phyloP scores from a whole-genome alignment of 1,284 basidiomycete genomes.

The Trametes polyzona region DNA sequence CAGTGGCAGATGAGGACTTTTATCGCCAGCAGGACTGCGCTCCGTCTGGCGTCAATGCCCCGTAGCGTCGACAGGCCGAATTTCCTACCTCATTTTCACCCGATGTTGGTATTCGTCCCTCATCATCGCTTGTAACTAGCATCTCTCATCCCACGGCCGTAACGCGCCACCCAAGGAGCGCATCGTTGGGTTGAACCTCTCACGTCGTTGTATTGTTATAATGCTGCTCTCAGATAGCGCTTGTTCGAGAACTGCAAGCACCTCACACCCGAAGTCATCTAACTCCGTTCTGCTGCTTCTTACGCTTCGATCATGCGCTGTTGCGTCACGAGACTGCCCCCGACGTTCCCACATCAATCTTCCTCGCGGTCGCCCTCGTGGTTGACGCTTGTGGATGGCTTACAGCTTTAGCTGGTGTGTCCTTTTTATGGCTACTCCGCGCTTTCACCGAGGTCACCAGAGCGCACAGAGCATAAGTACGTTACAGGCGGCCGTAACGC shows the following conservation, averaged over 20 bases:
- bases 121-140: not conserved
- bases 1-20: slow-evolving; percentile 42
- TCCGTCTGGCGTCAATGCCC: not conserved
- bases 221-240: slow-evolving; percentile 16
- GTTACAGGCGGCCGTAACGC: slow-evolving; percentile 4
- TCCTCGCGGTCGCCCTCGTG: slow-evolving; percentile 10
- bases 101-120: not conserved
- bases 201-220: slow-evolving; percentile 14
- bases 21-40: slow-evolving; percentile 24
- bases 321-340: slow-evolving; percentile 16
- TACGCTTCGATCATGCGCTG: slow-evolving; percentile 21
- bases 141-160: not conserved
- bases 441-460: slow-evolving; percentile 17
- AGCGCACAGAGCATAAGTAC: not conserved
- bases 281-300: slow-evolving; percentile 17
- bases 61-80: not conserved
- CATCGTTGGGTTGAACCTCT: not conserved
- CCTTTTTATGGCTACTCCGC: slow-evolving; percentile 5
- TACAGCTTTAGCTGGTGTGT: not conserved
- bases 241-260: slow-evolving; percentile 7
- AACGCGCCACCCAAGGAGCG: not conserved
- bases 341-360: slow-evolving; percentile 15
- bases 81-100: not conserved
- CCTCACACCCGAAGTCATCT: slow-evolving; percentile 7
- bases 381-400: not conserved